Conservation (phyloP, 768 basidiomycete species). For the Macrolepiota albuminosa region DNA sequence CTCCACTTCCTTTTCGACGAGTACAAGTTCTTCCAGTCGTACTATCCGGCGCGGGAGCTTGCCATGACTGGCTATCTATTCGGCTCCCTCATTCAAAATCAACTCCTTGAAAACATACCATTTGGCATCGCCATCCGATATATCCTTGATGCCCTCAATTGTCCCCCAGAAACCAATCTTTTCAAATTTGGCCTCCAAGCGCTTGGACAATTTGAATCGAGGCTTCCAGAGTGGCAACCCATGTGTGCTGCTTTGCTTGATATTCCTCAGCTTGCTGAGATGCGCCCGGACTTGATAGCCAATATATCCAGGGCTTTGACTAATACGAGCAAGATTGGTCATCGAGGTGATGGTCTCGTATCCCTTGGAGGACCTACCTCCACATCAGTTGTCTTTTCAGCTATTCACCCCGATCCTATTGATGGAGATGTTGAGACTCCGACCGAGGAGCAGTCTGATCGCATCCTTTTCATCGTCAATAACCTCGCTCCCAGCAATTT, state of each 20-base stretch:
- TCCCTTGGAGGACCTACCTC: constrained; percentile 22
- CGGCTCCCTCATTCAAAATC: constrained; percentile 91
- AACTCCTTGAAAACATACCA: constrained; percentile 90
- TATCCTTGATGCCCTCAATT: constrained; percentile 89
- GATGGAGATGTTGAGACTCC: constrained; percentile 65
- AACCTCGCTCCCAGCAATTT: constrained; percentile 95
- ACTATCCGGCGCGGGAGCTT: constrained; percentile 89
- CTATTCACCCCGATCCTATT: constrained; percentile 69
- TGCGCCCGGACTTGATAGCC: constrained; percentile 74
- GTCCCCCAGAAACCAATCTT: constrained; percentile 85
- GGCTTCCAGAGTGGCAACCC: constrained; percentile 89
- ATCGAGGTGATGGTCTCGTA: constrained; percentile 30
- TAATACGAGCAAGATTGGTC: constrained; percentile 43
- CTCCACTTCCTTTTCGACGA: constrained; percentile 99
- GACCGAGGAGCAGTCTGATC: constrained; percentile 85
- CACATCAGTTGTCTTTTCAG: constrained; percentile 60
- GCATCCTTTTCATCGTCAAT: constrained; percentile 96
- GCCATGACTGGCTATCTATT: constrained; percentile 96
- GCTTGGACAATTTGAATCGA: constrained; percentile 78
- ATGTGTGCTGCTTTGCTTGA: constrained; percentile 84
- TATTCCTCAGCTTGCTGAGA: constrained; percentile 83
- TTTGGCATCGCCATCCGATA: constrained; percentile 96
- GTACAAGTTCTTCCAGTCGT: constrained; percentile 98
- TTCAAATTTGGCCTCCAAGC: constrained; percentile 96
- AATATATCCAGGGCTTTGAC: constrained; percentile 68